A percentile compares a stretch with the other conserved stretches of the same genome.
Evolutionary conservation across 345 rosid species (phyloP).

Genomic region (Adansonia digitata): DNA sequence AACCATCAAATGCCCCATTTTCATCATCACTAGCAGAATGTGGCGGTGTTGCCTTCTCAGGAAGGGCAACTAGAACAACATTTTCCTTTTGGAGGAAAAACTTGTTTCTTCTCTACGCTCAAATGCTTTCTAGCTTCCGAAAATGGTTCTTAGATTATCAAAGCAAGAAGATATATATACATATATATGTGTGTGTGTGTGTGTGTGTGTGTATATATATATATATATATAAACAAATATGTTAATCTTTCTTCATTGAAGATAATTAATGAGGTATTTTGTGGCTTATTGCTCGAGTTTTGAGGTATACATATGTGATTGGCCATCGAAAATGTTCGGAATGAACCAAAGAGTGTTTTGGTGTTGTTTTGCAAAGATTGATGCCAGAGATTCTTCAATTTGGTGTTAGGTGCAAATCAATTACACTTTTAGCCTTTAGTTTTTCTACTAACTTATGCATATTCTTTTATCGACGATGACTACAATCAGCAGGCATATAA

Average conservation of each 20-base stretch:
- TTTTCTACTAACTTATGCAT: background rate
- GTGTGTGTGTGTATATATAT: no score
- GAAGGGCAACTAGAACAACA: slow-evolving; percentile 1
- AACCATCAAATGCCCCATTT: no score
- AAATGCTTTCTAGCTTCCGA: slow-evolving; percentile 19
- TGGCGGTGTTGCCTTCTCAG: background rate
- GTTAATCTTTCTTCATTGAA: background rate
- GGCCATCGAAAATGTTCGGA: background rate
- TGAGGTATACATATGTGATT: background rate
- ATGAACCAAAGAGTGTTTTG: background rate
- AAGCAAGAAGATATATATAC: background rate
- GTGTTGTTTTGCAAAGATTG: background rate
- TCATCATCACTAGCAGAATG: no score
- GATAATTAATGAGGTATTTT: background rate
- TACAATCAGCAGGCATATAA: no score
- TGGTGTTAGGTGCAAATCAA: background rate
- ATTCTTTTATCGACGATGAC: background rate
- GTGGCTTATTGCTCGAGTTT: background rate
- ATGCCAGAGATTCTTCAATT: background rate
- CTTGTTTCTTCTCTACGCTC: background rate
- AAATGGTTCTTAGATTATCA: background rate
- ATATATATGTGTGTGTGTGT: no score
- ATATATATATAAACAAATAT: no score
- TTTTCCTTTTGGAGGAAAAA: slow-evolving; percentile 1
- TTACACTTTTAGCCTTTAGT: background rate